A percentile compares a stretch with the other conserved stretches of the same genome.
phyloP scores from a whole-genome alignment of 495 filamentous ascomycete genomes.

The Neurospora hispaniola region DNA sequence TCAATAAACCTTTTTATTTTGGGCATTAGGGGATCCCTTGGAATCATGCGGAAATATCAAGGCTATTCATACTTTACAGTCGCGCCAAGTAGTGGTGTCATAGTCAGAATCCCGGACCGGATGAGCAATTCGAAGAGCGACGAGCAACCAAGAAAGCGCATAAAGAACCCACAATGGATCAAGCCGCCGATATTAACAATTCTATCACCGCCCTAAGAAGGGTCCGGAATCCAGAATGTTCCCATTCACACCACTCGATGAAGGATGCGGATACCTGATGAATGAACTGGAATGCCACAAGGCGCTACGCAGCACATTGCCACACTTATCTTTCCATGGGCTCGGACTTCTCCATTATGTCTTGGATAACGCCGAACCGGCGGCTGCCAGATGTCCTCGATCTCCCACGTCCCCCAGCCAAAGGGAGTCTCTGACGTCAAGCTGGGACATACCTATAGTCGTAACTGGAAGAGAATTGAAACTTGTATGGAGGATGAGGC shows the following conservation, averaged over 20 bases:
- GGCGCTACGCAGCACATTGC: not conserved
- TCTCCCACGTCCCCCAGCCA: not conserved
- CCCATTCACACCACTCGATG: not conserved
- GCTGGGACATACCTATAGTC: not conserved
- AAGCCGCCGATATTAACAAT: too few relatives aligned
- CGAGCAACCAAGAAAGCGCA: too few relatives aligned
- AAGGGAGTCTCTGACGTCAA: not conserved
- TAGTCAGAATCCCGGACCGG: not conserved
- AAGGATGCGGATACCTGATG: not conserved
- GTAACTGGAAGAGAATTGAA: not conserved
- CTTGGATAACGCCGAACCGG: not conserved
- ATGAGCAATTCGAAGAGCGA: not conserved
- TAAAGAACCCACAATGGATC: too few relatives aligned
- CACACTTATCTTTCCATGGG: not conserved
- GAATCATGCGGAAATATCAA: not conserved
- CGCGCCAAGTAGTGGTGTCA: not conserved
- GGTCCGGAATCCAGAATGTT: not conserved
- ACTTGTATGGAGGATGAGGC: not conserved
- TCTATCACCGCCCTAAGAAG: not conserved
- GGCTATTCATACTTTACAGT: not conserved
- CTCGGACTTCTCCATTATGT: not conserved
- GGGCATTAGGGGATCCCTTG: too few relatives aligned
- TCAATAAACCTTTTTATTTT: too few relatives aligned
- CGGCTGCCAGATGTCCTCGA: not conserved
- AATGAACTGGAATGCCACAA: not conserved